Base-by-base conservation (phyloP, 768 basidiomycete species). In the Melanogaster broomeanus region DNA sequence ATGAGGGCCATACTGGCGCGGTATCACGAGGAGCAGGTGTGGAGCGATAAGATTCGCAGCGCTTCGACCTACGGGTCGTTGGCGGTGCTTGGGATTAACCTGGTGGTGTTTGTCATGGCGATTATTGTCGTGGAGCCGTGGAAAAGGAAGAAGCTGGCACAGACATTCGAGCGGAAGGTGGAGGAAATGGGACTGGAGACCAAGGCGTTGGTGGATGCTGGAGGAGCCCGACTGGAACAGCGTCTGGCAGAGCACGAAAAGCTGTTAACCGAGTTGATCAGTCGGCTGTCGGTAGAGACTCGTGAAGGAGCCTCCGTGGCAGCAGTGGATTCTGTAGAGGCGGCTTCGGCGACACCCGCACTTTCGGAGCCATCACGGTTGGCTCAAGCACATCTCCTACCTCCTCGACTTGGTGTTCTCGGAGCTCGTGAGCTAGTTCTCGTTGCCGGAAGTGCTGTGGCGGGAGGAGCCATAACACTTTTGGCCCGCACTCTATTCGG, bases 11-110 rank as follows among this genome's bases (percentile, higher is more conserved):
- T 98, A 62, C 79, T 99, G 52, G 85, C 83, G 43, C 81, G 96
- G 34, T 98, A 98, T 69, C 96, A 98, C 73, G 96, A 98, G 72
- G 97, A 99, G 67, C 97, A 99, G 68, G 84, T 98, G 3, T 99
- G 97, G 97, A 93, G 91, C 47, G 96, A 99, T 76, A 99, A 99
- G 73, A 97, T 99, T 53, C 84, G 97, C 31, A 93, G 90, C 60
- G 88, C 89, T 24, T 93, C 91, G 55, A 98, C 97, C 5, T 98
- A 98, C 66, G 95, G 93, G 3, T 88, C 87, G 35, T 74, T 98
- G 52, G 86, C 85, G 6, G 95, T 84, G 48, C 78, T 98, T 21
- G 87, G 84, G 12, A 81, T 96, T 55, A 99, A 99, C 71, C 70
- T 98, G 72, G 55, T 90, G 47, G 88, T 99, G 42, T 99, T 99